Percentiles rank a stretch among this genome's conserved stretches.
Conservation (phyloP, 1,139 yeast species). For the Kluyveromyces sp. region DNA sequence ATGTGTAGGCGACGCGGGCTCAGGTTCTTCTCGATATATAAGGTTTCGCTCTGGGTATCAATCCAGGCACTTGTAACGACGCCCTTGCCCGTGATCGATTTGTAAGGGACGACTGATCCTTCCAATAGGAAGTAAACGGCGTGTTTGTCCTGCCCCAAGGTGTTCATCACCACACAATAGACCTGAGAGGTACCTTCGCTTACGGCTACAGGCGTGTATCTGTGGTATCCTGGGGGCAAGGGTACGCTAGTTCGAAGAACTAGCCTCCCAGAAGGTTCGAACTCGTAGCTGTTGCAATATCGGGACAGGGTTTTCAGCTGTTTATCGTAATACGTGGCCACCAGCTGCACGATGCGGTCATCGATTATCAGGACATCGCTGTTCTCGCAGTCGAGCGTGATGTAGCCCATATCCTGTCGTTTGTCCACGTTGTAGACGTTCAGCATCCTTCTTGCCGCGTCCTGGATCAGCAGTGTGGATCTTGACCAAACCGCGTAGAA, state of each 20-base stretch:
- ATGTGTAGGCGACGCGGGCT: no score
- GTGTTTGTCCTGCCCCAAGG: not conserved
- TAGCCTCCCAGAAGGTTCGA: not conserved
- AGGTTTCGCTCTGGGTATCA: no score
- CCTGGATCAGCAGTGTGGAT: not conserved
- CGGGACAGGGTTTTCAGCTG: not conserved
- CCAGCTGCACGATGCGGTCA: not conserved
- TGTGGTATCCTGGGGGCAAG: conserved; percentile 1
- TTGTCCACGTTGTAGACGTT: not conserved
- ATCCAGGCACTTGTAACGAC: no score
- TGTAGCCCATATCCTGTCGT: conserved; percentile 2
- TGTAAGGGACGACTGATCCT: not conserved
- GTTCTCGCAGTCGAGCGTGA: conserved; percentile 1
- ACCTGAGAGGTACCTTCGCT: not conserved
- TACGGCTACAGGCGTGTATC: not conserved
- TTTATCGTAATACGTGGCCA: conserved; percentile 1
- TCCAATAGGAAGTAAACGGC: not conserved
- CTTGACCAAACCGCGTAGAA: not conserved
- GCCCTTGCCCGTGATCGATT: not conserved
- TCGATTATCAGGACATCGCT: not conserved
- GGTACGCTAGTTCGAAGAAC: not conserved
- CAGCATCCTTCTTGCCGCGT: not conserved
- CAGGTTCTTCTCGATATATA: no score
- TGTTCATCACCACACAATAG: conserved; percentile 1
- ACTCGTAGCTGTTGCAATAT: not conserved